A percentile compares a stretch with the other conserved stretches of the same genome.
Evolutionary conservation across 2,329 filamentous ascomycete species (phyloP).

Genomic region (Sporothrix sp.): DNA sequence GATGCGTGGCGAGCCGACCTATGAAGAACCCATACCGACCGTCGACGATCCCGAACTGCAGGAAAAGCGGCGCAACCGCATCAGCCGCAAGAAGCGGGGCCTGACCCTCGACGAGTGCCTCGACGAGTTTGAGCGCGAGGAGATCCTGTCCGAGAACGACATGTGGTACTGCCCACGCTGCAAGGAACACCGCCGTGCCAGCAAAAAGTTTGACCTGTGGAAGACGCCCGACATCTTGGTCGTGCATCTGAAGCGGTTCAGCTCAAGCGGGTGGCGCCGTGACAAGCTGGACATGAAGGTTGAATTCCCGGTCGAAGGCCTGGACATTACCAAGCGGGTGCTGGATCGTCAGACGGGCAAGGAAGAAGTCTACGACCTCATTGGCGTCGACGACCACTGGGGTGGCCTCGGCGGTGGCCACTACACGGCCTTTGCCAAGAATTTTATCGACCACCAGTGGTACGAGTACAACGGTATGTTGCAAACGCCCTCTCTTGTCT

Average conservation of each 20-base stretch:
- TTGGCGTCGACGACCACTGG: conserved; percentile 93
- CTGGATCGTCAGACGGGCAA: conserved; percentile 73
- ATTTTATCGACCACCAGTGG: conserved; percentile 82
- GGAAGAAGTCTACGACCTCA: conserved; percentile 78
- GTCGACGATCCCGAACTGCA: conserved; percentile 52
- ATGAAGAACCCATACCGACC: conserved; percentile 38
- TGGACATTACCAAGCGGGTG: conserved; percentile 74
- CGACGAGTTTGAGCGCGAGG: conserved; percentile 87
- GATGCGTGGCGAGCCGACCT: conserved; percentile 51
- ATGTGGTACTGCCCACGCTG: conserved; percentile 96
- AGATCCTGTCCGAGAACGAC: conserved; percentile 88
- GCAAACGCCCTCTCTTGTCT: background rate
- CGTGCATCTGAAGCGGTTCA: conserved; percentile 92
- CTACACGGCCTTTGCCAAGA: conserved; percentile 90
- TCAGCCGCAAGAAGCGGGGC: conserved; percentile 59
- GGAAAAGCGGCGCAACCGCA: conserved; percentile 52
- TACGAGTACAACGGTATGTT: conserved; percentile 89
- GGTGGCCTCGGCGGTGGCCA: conserved; percentile 89
- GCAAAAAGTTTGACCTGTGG: conserved; percentile 96
- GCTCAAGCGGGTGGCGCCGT: conserved; percentile 66
- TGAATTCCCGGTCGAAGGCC: conserved; percentile 79
- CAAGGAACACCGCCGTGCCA: conserved; percentile 84
- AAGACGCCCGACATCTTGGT: conserved; percentile 91
- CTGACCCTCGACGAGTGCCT: conserved; percentile 84
- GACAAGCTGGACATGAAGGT: conserved; percentile 89